phyloP scores from a whole-genome alignment of 129 eudicot species.

The Centaurea solstitialis region DNA sequence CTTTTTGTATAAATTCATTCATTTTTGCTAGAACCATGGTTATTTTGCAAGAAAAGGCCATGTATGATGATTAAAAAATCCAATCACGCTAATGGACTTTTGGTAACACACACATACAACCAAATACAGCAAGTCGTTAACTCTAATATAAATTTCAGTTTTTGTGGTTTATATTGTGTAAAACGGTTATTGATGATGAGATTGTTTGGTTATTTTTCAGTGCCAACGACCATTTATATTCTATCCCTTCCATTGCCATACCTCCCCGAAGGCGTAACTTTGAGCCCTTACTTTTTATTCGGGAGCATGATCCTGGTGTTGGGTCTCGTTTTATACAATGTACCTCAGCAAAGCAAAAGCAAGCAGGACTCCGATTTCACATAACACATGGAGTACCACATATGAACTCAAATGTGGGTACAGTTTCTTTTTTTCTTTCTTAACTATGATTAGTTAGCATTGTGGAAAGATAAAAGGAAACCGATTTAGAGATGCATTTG shows the following conservation, averaged over 20 bases:
- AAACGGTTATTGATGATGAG: neutral
- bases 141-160: too few species aligned
- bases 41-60: too few species aligned
- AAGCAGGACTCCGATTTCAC: slow-evolving; percentile 30
- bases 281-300: slow-evolving; percentile 67
- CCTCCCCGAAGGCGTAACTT: slow-evolving; percentile 63
- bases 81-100: too few species aligned
- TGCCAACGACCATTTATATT: slow-evolving; percentile 74
- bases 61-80: too few species aligned
- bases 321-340: slow-evolving; percentile 75
- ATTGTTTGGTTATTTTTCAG: slow-evolving; percentile 41
- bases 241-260: slow-evolving; percentile 87
- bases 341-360: slow-evolving; percentile 43
- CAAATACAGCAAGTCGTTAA: too few species aligned
- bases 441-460: neutral
- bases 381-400: slow-evolving; percentile 8
- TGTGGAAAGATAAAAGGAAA: neutral
- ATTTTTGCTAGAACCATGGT: too few species aligned
- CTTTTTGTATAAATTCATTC: too few species aligned
- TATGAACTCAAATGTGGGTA: neutral
- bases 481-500: neutral
- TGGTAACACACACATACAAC: too few species aligned
- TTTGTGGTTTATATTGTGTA: neutral
- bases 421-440: neutral
- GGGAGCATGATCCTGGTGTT: slow-evolving; percentile 71